A percentile compares a stretch with the other conserved stretches of the same genome.
These are phyloP conservation scores for Suhomyces maxii DNA, from an alignment of 1,139 yeast species.

Conservation along the genomic window DNA sequence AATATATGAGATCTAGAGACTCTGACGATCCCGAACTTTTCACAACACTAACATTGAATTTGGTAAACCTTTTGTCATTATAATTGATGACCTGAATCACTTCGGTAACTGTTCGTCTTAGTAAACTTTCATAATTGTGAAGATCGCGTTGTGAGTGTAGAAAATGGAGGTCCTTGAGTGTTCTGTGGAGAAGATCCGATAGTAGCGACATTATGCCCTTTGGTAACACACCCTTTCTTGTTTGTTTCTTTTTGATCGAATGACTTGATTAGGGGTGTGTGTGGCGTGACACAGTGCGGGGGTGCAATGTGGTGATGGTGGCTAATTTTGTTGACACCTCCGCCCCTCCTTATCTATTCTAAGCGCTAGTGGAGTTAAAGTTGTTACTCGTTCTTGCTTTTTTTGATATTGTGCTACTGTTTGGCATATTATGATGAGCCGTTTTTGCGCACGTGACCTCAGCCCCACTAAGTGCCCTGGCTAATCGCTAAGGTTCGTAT, in stretches of 20 bases:
- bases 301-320: too few relatives aligned
- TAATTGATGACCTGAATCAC: slow-evolving; percentile 20
- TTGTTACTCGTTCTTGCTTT: too few relatives aligned
- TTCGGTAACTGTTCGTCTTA: slow-evolving; percentile 16
- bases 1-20: neutral
- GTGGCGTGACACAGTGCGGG: too few relatives aligned
- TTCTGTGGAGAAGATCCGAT: slow-evolving; percentile 21
- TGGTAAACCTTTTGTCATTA: slow-evolving; percentile 14
- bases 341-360: too few relatives aligned
- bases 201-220: neutral
- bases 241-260: too few relatives aligned
- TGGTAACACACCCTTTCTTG: too few relatives aligned
- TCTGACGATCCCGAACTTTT: neutral
- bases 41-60: slow-evolving; percentile 9
- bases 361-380: too few relatives aligned
- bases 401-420: too few relatives aligned
- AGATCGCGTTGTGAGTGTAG: slow-evolving; percentile 18
- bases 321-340: too few relatives aligned
- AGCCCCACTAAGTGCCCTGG: neutral
- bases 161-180: slow-evolving; percentile 24
- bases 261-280: too few relatives aligned
- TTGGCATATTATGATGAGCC: neutral
- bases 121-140: slow-evolving; percentile 18
- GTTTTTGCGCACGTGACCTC: neutral
- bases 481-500: too few relatives aligned